Conservation (phyloP, 2,329 filamentous ascomycete species). For the Fusarium temperatum region DNA sequence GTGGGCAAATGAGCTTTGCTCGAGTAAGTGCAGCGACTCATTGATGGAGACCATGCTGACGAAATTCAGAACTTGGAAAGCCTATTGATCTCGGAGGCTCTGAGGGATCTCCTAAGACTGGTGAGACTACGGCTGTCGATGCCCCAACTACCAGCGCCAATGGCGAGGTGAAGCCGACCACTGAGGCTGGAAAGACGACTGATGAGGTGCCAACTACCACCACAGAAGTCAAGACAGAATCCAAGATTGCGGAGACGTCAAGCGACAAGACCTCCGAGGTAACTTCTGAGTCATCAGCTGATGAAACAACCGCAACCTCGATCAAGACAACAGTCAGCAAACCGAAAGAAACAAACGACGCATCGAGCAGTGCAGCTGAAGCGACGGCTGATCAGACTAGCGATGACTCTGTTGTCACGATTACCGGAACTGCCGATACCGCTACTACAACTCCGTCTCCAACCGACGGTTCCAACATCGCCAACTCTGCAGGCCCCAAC, state of each 20-base stretch:
- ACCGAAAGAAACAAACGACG: background rate
- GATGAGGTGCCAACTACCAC: background rate
- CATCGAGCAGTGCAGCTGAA: background rate
- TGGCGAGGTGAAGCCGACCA: background rate
- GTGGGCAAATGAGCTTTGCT: conserved; percentile 48
- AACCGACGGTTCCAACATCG: background rate
- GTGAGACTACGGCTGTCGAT: background rate
- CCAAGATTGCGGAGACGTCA: background rate
- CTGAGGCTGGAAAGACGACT: background rate
- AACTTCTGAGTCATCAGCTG: background rate
- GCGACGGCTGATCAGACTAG: background rate
- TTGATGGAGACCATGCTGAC: background rate
- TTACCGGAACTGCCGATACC: background rate
- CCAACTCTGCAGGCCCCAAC: background rate
- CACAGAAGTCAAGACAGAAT: background rate
- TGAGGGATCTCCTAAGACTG: background rate
- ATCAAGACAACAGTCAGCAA: conserved; percentile 3
- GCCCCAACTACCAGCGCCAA: background rate
- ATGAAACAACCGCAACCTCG: background rate
- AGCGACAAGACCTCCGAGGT: background rate
- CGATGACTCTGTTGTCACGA: background rate
- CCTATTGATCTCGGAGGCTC: conserved; percentile 16
- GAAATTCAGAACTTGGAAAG: conserved; percentile 8
- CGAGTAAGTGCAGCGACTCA: background rate
- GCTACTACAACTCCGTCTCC: background rate